These are phyloP conservation scores for Podospora pseudocomata DNA, from an alignment of 495 filamentous ascomycete species.

Conservation along the genomic window DNA sequence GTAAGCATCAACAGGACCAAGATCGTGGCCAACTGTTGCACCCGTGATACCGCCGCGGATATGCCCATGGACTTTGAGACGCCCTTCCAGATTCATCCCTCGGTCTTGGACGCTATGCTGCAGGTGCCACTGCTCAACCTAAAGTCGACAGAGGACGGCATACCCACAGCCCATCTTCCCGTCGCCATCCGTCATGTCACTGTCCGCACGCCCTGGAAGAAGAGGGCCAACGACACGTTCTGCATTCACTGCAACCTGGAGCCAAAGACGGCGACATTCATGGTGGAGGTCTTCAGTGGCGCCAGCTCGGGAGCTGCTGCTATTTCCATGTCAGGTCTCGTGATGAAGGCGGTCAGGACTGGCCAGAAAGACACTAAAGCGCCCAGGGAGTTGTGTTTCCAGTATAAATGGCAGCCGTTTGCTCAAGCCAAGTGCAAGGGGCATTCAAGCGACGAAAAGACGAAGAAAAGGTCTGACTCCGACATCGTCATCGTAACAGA, in stretches of 20 bases:
- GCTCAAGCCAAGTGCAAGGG: constrained; percentile 10
- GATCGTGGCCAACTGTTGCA: constrained; percentile 33
- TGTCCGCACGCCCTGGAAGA: constrained; percentile 28
- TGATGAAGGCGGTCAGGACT: constrained; percentile 23
- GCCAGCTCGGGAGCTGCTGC: constrained; percentile 25
- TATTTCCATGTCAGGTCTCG: constrained; percentile 33
- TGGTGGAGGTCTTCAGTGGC: constrained; percentile 33
- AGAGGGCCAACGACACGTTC: constrained; percentile 29
- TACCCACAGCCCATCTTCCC: constrained; percentile 22
- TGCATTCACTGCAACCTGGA: constrained; percentile 30
- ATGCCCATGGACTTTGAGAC: constrained; percentile 50
- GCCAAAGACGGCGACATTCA: constrained; percentile 24
- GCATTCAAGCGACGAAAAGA: constrained; percentile 14
- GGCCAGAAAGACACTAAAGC: neutral
- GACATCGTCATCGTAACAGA: constrained; percentile 40
- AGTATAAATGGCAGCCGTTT: constrained; percentile 42
- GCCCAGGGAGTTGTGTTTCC: constrained; percentile 40
- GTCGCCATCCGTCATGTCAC: constrained; percentile 31
- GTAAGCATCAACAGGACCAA: constrained; percentile 29
- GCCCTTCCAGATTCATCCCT: constrained; percentile 44
- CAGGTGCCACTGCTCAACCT: constrained; percentile 37
- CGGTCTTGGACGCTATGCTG: constrained; percentile 43
- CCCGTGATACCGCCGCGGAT: constrained; percentile 43
- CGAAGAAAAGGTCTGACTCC: constrained; percentile 11
- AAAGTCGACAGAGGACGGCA: constrained; percentile 11